Conservation (phyloP, 306 rosid species). For the Prunus dulcis region DNA sequence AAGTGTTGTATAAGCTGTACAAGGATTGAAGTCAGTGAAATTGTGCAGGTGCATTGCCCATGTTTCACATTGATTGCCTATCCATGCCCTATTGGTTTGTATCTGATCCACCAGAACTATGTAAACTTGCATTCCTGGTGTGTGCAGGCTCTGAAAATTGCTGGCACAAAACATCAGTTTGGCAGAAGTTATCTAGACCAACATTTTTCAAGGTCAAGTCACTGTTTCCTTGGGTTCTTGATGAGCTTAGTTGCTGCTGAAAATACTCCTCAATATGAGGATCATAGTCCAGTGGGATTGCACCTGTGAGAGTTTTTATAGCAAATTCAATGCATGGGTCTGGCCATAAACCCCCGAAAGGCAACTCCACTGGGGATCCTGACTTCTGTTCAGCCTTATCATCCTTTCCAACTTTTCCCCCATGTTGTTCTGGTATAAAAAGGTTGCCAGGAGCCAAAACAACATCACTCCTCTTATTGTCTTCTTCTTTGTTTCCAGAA, state of each 20-base stretch:
- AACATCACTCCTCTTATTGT: neutral
- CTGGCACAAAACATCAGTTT: constrained; percentile 27
- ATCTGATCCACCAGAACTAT: constrained; percentile 35
- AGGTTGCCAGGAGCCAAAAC: constrained; percentile 20
- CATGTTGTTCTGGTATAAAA: constrained; percentile 18
- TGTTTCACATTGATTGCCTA: constrained; percentile 38
- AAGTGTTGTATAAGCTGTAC: constrained; percentile 26
- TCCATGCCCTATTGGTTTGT: constrained; percentile 28
- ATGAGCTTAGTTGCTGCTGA: constrained; percentile 48
- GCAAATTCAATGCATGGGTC: constrained; percentile 90
- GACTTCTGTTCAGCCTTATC: constrained; percentile 24
- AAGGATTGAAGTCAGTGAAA: constrained; percentile 17
- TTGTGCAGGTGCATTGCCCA: constrained; percentile 6
- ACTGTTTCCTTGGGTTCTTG: constrained; percentile 25
- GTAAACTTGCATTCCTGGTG: constrained; percentile 28
- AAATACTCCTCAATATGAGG: constrained; percentile 42
- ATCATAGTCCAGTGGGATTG: constrained; percentile 48
- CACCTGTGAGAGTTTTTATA: constrained; percentile 61
- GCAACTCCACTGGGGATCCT: constrained; percentile 32
- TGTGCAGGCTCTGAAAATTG: constrained; percentile 33
- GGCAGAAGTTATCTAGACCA: constrained; percentile 25
- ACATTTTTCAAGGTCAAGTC: constrained; percentile 30
- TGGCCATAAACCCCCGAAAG: constrained; percentile 44
- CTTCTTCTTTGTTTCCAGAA: constrained; percentile 15
- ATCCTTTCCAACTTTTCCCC: constrained; percentile 14